phyloP scores from a whole-genome alignment of 768 basidiomycete species.

The Suillus sp. region DNA sequence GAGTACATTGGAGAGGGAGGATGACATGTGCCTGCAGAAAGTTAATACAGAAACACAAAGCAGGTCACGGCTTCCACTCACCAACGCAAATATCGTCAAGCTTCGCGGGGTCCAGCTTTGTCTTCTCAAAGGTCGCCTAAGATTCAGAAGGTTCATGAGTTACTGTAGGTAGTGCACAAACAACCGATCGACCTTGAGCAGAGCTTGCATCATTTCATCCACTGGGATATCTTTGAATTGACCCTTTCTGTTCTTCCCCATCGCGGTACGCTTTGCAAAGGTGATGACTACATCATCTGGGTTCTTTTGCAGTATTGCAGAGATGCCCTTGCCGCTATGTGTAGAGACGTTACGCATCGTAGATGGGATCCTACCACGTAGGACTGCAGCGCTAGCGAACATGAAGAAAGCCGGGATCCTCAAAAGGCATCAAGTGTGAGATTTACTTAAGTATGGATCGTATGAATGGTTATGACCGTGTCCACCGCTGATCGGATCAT shows the following conservation, averaged over 20 bases:
- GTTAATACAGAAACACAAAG: constrained; percentile 5
- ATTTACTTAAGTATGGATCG: background rate
- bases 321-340: constrained; percentile 40
- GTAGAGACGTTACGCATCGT: constrained; percentile 38
- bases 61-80: constrained; percentile 30
- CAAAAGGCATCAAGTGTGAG: background rate
- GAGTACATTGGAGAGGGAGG: constrained; percentile 80
- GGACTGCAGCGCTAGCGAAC: constrained; percentile 14
- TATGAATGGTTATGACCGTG: background rate
- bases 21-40: constrained; percentile 70
- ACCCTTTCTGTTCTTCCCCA: constrained; percentile 87
- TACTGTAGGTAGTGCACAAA: background rate
- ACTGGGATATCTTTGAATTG: constrained; percentile 87
- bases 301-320: constrained; percentile 64
- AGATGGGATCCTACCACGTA: constrained; percentile 18
- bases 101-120: constrained; percentile 65
- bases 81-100: constrained; percentile 88
- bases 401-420: constrained; percentile 19
- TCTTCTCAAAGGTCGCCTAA: constrained; percentile 68
- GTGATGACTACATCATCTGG: constrained; percentile 89
- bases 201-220: constrained; percentile 81
- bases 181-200: constrained; percentile 65
- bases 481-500: background rate
- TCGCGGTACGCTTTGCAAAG: constrained; percentile 87
- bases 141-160: constrained; percentile 7